A percentile compares a stretch with the other conserved stretches of the same genome.
phyloP scores from a whole-genome alignment of 179 eudicot genomes.

The Carnegiea gigantea region DNA sequence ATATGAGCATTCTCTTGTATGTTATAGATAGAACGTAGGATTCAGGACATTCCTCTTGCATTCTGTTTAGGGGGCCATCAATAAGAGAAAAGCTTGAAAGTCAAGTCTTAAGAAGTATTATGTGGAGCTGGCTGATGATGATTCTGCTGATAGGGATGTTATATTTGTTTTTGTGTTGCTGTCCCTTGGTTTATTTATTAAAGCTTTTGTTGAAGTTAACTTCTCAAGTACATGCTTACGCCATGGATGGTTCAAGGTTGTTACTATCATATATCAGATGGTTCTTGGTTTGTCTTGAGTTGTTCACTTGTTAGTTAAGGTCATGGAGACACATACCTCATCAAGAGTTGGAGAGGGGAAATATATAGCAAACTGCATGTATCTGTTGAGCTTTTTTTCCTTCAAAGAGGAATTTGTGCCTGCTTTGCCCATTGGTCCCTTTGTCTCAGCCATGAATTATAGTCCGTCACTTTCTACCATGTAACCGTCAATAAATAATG shows the following conservation, averaged over 20 bases:
- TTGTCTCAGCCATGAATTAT: neutral
- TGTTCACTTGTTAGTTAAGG: neutral
- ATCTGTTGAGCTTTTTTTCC: neutral
- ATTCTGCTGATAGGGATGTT: no score
- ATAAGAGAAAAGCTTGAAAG: neutral
- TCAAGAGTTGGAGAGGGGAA: neutral
- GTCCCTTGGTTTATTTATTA: neutral
- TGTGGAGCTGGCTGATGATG: no score
- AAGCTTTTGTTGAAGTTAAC: neutral
- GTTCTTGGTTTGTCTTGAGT: neutral
- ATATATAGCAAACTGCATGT: neutral
- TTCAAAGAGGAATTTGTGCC: neutral
- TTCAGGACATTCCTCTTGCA: neutral
- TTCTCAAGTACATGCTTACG: neutral
- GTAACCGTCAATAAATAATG: neutral
- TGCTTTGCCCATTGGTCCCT: neutral
- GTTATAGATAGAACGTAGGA: neutral
- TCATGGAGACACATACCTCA: neutral
- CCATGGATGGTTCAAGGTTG: neutral
- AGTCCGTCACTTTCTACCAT: neutral
- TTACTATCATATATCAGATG: neutral
- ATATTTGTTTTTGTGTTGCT: neutral
- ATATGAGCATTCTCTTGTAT: neutral
- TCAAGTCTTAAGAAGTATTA: neutral
- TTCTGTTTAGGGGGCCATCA: neutral